phyloP scores from a whole-genome alignment of 2,329 filamentous ascomycete species.

The Didymella sp. region DNA sequence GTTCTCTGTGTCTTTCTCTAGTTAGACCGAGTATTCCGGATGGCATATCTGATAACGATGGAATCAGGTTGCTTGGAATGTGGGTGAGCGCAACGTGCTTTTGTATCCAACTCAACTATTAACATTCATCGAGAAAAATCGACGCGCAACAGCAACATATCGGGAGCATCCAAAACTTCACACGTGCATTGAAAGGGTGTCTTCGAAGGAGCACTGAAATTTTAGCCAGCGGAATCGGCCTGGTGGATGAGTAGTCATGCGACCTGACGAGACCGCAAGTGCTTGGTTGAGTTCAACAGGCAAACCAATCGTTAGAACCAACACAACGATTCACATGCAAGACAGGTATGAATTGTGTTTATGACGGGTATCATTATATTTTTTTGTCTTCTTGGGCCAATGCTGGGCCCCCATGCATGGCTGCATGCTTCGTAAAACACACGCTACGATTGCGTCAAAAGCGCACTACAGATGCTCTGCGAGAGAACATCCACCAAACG shows the following conservation, averaged over 20 bases:
- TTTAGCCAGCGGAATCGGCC: not conserved
- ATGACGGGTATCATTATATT: slow-evolving; percentile 2
- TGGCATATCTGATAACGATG: not conserved
- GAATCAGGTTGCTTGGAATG: not conserved
- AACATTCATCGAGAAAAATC: not conserved
- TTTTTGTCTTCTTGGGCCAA: no score
- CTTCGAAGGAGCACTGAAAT: not conserved
- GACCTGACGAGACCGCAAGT: no score
- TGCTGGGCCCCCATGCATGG: no score
- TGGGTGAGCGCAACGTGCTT: accelerated
- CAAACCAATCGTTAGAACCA: not conserved
- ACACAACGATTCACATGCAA: not conserved
- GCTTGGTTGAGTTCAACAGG: no score
- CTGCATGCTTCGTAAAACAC: not conserved
- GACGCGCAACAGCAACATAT: not conserved
- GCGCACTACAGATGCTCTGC: not conserved
- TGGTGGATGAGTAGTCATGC: no score
- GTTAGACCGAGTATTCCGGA: not conserved
- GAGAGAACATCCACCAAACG: slow-evolving; percentile 3
- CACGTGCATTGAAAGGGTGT: not conserved
- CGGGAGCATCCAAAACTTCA: not conserved
- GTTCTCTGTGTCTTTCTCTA: not conserved
- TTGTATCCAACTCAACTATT: no score
- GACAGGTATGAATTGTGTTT: not conserved
- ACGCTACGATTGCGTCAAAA: not conserved